These are phyloP conservation scores for Deakozyma indianensis DNA, from an alignment of 805 yeast species.

Conservation along the genomic window DNA sequence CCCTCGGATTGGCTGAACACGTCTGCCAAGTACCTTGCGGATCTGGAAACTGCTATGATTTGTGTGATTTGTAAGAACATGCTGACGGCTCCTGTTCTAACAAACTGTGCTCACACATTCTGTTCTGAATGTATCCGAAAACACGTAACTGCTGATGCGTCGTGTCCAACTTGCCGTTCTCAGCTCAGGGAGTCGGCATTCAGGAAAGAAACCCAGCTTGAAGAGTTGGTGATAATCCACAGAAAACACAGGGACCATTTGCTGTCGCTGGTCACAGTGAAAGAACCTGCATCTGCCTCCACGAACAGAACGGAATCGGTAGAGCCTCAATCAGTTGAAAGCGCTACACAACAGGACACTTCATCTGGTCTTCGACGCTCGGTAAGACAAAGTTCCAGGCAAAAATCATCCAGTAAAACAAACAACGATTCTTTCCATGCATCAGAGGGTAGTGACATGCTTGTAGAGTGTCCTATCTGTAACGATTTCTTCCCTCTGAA, in stretches of 20 bases:
- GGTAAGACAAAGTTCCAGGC: neutral
- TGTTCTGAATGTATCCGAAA: neutral
- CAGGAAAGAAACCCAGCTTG: neutral
- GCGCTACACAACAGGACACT: neutral
- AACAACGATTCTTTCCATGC: neutral
- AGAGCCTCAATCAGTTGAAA: too few relatives aligned
- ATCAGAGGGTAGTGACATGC: neutral
- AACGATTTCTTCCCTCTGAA: neutral
- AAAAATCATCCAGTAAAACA: neutral
- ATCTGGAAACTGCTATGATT: neutral
- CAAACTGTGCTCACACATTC: neutral
- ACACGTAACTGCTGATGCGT: neutral
- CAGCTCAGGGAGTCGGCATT: neutral
- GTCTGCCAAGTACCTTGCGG: neutral
- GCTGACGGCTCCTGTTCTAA: neutral
- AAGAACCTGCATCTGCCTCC: neutral
- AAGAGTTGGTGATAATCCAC: neutral
- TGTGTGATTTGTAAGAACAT: neutral
- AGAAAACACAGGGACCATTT: neutral
- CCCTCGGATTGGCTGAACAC: neutral
- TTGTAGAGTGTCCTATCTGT: neutral
- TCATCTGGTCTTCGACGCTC: neutral
- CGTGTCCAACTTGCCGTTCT: neutral
- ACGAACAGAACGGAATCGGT: neutral
- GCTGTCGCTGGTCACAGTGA: neutral